phyloP scores from a whole-genome alignment of 2,329 filamentous ascomycete genomes.

The Colletotrichum acutatum region DNA sequence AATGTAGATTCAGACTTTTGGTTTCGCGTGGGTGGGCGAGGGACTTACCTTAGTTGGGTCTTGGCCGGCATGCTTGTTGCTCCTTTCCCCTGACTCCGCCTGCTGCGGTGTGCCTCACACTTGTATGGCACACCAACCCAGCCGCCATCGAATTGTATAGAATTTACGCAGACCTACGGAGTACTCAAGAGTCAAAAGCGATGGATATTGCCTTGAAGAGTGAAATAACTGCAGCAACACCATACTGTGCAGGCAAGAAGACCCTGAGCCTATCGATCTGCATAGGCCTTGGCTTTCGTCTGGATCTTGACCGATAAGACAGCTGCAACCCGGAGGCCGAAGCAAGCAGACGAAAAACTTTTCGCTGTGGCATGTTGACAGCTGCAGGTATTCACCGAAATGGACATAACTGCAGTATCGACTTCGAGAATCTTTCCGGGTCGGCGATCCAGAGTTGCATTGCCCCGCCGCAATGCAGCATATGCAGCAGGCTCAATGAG shows the following conservation, averaged over 20 bases:
- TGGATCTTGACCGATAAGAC: neutral
- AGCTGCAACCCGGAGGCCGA: neutral
- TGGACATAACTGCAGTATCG: constrained; percentile 20
- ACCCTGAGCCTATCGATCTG: neutral
- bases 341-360: neutral
- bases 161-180: no score
- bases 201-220: neutral
- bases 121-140: neutral
- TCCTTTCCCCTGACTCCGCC: neutral
- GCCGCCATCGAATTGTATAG: neutral
- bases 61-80: constrained; percentile 7
- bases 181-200: no score
- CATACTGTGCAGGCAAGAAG: neutral
- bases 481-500: constrained; percentile 20
- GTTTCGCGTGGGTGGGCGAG: neutral
- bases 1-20: neutral
- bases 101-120: neutral
- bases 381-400: constrained; percentile 21
- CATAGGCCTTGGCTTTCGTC: neutral
- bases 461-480: constrained; percentile 11
- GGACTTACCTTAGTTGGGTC: constrained; percentile 3
- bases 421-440: neutral
- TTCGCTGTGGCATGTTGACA: neutral
- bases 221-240: neutral
- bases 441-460: constrained; percentile 26